Percentiles rank a stretch among this genome's conserved stretches.
Conservation (phyloP, 352 stramenopile species). For the Globisporangium alternatum region DNA sequence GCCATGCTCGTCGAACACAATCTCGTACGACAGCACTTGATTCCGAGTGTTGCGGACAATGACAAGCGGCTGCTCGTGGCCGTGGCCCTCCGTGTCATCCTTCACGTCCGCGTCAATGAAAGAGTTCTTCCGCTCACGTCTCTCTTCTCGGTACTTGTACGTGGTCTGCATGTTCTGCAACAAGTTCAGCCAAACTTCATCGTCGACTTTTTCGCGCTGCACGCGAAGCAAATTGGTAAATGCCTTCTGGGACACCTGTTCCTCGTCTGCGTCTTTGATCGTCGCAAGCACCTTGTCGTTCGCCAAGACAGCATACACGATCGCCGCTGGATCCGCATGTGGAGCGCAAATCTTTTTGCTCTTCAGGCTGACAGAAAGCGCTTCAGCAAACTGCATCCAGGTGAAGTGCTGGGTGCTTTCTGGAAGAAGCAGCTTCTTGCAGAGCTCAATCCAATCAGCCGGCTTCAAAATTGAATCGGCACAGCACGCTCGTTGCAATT, state of each 20-base stretch:
- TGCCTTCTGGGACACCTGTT: conserved; percentile 37
- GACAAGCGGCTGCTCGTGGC: conserved; percentile 32
- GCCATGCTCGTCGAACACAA: conserved; percentile 45
- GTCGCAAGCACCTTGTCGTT: conserved; percentile 44
- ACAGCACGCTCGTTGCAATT: conserved; percentile 33
- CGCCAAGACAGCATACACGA: conserved; percentile 47
- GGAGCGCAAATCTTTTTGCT: conserved; percentile 31
- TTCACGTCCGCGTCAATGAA: conserved; percentile 8
- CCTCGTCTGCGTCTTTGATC: conserved; percentile 31
- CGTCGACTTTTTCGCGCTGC: conserved; percentile 33
- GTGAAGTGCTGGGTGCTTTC: conserved; percentile 23
- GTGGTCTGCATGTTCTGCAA: conserved; percentile 42
- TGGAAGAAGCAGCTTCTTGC: conserved; percentile 26
- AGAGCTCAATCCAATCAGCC: conserved; percentile 32
- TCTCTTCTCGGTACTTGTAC: conserved; percentile 33
- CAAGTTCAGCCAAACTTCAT: conserved; percentile 49
- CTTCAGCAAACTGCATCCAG: conserved; percentile 49
- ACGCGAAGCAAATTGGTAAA: conserved; percentile 50
- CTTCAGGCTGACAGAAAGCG: conserved; percentile 30
- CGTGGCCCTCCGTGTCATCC: conserved; percentile 15
- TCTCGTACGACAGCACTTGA: conserved; percentile 63
- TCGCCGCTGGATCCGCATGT: conserved; percentile 26
- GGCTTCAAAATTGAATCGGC: conserved; percentile 22
- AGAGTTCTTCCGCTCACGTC: conserved; percentile 19
- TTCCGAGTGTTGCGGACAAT: conserved; percentile 59